A percentile compares a stretch with the other conserved stretches of the same genome.
Conservation (phyloP, 305 asterid species). For the Nicotiana rustica region DNA sequence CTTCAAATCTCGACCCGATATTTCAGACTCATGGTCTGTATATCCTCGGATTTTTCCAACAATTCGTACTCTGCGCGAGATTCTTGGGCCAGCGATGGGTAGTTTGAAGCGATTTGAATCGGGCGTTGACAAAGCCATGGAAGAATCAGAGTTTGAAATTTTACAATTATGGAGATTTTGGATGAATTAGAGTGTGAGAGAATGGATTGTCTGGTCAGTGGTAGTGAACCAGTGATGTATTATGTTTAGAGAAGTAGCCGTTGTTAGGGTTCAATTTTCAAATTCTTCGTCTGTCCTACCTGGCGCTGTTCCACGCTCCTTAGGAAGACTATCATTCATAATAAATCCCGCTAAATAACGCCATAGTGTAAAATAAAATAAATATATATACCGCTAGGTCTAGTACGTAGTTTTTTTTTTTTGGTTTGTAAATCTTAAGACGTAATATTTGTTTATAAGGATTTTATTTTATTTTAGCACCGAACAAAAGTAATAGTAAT, state of each 20-base stretch:
- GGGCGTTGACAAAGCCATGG: slow-evolving; percentile 31
- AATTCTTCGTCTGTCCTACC: slow-evolving; percentile 12
- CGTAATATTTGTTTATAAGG: no score
- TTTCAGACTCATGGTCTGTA: slow-evolving; percentile 51
- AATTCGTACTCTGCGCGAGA: slow-evolving; percentile 56
- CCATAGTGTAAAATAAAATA: no score
- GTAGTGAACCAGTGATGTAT: not conserved
- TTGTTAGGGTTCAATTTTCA: slow-evolving; percentile 53
- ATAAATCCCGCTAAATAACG: no score
- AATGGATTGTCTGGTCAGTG: not conserved
- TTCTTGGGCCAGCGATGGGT: slow-evolving; percentile 32
- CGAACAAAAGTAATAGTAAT: no score
- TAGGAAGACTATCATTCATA: no score
- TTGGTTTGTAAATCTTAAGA: no score
- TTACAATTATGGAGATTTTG: not conserved
- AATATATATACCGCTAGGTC: no score
- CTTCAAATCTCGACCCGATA: slow-evolving; percentile 42
- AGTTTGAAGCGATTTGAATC: slow-evolving; percentile 37
- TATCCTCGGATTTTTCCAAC: slow-evolving; percentile 65
- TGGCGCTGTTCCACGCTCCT: slow-evolving; percentile 1
- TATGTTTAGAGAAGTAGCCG: slow-evolving; percentile 42
- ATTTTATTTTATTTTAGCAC: no score
- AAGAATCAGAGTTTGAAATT: not conserved
- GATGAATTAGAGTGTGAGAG: not conserved
- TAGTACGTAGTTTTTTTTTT: no score